Evolutionary conservation across 306 rosid genomes (phyloP), one percentile per base, ranked within the genome.

Genomic region (Vigna unguiculata): DNA sequence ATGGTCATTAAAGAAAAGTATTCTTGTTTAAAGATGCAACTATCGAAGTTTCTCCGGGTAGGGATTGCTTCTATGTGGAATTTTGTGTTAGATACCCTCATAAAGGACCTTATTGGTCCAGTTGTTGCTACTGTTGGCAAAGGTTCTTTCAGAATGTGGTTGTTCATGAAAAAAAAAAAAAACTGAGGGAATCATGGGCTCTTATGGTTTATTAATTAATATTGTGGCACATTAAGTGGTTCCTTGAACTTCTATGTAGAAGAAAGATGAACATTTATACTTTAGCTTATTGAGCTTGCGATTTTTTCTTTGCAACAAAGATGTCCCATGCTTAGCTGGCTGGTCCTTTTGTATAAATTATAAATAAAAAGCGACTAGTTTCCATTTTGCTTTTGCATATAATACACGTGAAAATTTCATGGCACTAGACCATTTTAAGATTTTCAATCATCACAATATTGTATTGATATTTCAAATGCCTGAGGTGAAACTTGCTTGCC

Each of bases 51-150:
- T 75, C 19, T 59, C 4, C 20, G 12, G 67, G 48, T 38, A 74
- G 65, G 47, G 55, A 41, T 47, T 80, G 76, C 14, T 38, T 74
- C 41, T 47, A 6, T 48, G 11, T 38, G 66, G 51, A 28, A 4
- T 40, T 59, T 71, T 41, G 63, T 71, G 74, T 48, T 62, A 32
- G 72, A 61, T 55, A 75, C 69, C 71, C 60, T 81, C 52, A 25
- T 21, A 60, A 25, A 30, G 46, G 58, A 17, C 17, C 32, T 69
- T 59, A 20, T 60, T 51, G 72, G 58, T 68, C 43, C 24, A 49
- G 48, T 41, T 58, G 34, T 32, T 65, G 78, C 57, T 15, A 41
- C 30, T 52, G 72, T 19, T 65, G 71, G 41, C 9, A 34, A 57
- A 54, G 75, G 25, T 74, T 32, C 71, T 66, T 66, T 19, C 24